These are phyloP conservation scores for Ceratobasidium sp. DNA, from an alignment of 1,284 basidiomycete genomes.

Conservation along the genomic window DNA sequence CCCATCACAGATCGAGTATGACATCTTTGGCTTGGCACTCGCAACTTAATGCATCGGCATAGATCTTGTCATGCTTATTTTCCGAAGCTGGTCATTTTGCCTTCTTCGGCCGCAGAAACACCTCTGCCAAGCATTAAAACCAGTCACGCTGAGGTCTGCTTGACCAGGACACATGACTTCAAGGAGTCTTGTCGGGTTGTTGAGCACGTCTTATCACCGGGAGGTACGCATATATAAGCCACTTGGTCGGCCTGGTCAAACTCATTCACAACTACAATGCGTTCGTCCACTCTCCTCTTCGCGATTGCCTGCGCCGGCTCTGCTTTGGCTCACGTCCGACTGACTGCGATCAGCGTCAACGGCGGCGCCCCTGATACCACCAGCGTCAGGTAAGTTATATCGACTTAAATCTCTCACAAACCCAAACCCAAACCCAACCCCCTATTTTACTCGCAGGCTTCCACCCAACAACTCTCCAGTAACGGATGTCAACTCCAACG, in stretches of 20 bases:
- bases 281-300: slow-evolving; percentile 10
- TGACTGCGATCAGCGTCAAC: slow-evolving; percentile 46
- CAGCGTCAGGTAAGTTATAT: slow-evolving; percentile 18
- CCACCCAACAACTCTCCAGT: slow-evolving; percentile 44
- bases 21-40: neutral
- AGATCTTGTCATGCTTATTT: neutral
- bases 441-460: neutral
- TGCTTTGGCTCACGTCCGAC: slow-evolving; percentile 42
- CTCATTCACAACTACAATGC: neutral
- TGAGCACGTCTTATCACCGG: neutral
- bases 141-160: neutral
- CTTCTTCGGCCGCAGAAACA: slow-evolving; percentile 2
- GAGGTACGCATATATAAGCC: slow-evolving; percentile 5
- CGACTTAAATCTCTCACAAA: too few species aligned
- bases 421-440: too few species aligned
- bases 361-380: slow-evolving; percentile 43
- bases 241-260: neutral
- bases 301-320: slow-evolving; percentile 21
- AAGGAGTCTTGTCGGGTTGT: slow-evolving; percentile 16
- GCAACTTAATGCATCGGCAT: neutral
- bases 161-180: neutral
- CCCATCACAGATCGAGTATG: neutral
- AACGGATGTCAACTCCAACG: slow-evolving; percentile 44
- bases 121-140: neutral
- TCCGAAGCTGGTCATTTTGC: neutral